Conservation (phyloP, 441 rosid species). For the Croton setiger region DNA sequence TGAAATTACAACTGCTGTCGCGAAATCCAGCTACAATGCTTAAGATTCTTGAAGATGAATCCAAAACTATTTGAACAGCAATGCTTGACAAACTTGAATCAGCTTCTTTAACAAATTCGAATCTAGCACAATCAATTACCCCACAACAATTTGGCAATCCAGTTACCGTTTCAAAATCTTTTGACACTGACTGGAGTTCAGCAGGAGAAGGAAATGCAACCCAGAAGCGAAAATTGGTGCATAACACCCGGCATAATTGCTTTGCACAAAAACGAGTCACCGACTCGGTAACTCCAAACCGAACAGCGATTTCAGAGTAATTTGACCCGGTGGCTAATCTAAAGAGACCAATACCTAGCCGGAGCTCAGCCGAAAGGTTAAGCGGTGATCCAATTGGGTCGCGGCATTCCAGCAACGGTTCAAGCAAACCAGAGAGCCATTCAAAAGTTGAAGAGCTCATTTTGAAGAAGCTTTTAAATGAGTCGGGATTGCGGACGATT, state of each 20-base stretch:
- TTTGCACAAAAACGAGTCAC: constrained; percentile 51
- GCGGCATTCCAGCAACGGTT: constrained; percentile 64
- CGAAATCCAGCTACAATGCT: constrained; percentile 52
- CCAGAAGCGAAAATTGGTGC: constrained; percentile 69
- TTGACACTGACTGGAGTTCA: constrained; percentile 42
- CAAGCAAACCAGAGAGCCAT: constrained; percentile 72
- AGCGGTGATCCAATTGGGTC: constrained; percentile 54
- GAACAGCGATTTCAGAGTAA: constrained; percentile 38
- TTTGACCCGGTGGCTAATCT: constrained; percentile 44
- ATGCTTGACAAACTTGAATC: background rate
- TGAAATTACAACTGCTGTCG: constrained; percentile 37
- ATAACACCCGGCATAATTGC: constrained; percentile 59
- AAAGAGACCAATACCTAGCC: constrained; percentile 52
- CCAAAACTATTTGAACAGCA: constrained; percentile 52
- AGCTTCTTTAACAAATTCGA: constrained; percentile 21
- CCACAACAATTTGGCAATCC: constrained; percentile 61
- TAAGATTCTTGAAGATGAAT: constrained; percentile 50
- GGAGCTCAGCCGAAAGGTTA: constrained; percentile 48
- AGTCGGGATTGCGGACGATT: constrained; percentile 35
- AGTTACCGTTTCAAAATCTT: constrained; percentile 35
- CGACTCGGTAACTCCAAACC: constrained; percentile 52
- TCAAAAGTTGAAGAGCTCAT: constrained; percentile 56
- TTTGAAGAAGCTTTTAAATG: constrained; percentile 39
- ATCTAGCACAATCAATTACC: constrained; percentile 35
- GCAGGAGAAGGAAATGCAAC: constrained; percentile 43